These are phyloP conservation scores for Volutella citrinella DNA, from an alignment of 2,329 filamentous ascomycete species.

Conservation along the genomic window DNA sequence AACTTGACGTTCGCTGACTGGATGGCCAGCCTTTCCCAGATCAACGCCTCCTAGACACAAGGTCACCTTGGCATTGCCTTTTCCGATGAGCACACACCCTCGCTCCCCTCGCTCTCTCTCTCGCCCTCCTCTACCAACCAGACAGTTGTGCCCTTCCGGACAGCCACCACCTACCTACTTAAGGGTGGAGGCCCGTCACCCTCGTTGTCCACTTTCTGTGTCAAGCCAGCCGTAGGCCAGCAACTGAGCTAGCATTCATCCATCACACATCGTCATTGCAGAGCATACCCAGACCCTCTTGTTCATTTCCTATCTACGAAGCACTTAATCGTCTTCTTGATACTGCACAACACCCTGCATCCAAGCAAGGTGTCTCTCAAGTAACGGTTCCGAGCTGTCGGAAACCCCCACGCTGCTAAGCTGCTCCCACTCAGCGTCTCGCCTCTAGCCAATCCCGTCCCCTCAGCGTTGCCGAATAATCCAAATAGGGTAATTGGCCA, in stretches of 20 bases:
- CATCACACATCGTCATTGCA: no score
- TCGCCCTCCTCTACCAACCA: no score
- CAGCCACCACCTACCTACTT: slow-evolving; percentile 24
- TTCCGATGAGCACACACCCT: slow-evolving; percentile 24
- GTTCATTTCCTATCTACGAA: no score
- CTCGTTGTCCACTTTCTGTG: slow-evolving; percentile 10
- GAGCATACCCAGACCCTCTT: no score
- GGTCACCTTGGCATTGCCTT: slow-evolving; percentile 22
- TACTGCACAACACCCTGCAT: slow-evolving; percentile 14
- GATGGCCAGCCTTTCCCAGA: slow-evolving; percentile 12
- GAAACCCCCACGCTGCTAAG: slow-evolving; percentile 24
- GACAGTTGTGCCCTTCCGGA: no score
- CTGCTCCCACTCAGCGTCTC: slow-evolving; percentile 23
- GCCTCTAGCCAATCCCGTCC: slow-evolving; percentile 27
- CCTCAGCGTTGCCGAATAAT: slow-evolving; percentile 25
- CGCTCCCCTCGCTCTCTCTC: slow-evolving; percentile 6
- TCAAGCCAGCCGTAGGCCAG: slow-evolving; percentile 17
- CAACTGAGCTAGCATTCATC: slow-evolving; percentile 8
- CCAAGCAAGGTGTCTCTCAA: slow-evolving; percentile 12
- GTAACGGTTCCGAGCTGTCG: no score
- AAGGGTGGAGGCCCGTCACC: slow-evolving; percentile 23
- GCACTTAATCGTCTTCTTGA: no score
- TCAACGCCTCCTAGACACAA: slow-evolving; percentile 15
- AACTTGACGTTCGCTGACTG: slow-evolving; percentile 27
- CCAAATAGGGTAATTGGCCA: slow-evolving; percentile 31